Evolutionary conservation across 257 asterid genomes (phyloP).

Genomic region (Eucommia ulmoides): DNA sequence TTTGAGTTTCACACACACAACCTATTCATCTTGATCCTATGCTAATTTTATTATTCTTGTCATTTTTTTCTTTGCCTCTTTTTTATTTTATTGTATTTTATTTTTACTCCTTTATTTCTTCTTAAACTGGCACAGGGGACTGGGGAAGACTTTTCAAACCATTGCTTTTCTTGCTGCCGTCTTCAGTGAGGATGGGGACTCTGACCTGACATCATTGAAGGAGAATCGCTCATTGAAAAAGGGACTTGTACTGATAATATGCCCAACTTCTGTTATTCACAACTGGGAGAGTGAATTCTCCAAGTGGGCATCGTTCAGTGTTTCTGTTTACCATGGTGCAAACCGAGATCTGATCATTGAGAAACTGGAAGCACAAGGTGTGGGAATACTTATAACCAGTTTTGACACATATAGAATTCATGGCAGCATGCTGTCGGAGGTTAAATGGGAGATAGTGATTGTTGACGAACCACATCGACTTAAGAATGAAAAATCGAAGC

Average conservation of each 20-base stretch:
- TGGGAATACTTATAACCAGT: conserved; percentile 78
- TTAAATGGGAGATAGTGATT: conserved; percentile 75
- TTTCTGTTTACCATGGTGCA: conserved; percentile 77
- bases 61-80: too few relatives aligned
- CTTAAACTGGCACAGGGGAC: conserved; percentile 51
- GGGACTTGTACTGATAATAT: conserved; percentile 63
- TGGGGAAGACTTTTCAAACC: conserved; percentile 94
- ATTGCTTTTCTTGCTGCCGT: conserved; percentile 93
- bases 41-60: too few relatives aligned
- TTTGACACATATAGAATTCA: conserved; percentile 88
- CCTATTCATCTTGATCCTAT: too few relatives aligned
- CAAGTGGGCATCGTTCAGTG: conserved; percentile 72
- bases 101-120: conserved; percentile 7
- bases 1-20: too few relatives aligned
- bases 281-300: conserved; percentile 93
- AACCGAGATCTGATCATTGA: conserved; percentile 67
- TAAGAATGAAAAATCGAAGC: conserved; percentile 89
- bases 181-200: conserved; percentile 49
- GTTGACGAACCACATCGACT: conserved; percentile 90
- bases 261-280: conserved; percentile 87
- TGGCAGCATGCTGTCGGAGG: conserved; percentile 45
- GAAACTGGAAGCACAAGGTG: conserved; percentile 45
- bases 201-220: conserved; percentile 16
- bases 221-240: conserved; percentile 21
- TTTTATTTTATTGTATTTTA: too few relatives aligned